Evolutionary conservation across 2,329 filamentous ascomycete genomes (phyloP), one percentile per base, ranked within the genome.

Genomic region (Aspergillus oerlinghausenensis): DNA sequence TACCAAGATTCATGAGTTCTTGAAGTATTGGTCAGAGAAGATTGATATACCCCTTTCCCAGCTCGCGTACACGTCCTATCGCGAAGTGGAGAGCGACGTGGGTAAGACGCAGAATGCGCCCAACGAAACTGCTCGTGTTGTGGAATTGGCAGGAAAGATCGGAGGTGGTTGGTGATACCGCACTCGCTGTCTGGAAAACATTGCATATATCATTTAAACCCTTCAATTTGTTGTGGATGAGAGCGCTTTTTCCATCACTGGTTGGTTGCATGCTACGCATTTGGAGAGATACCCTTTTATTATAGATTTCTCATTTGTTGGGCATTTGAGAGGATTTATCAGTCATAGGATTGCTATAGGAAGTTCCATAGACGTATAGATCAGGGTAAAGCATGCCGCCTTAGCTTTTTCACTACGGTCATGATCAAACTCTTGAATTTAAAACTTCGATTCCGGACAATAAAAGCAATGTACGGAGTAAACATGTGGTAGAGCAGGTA

Each of bases 21-120:
- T 97, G 67, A 77, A 80, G 61, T 85, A 93, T 73, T 99, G 94
- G 94, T 82, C 87, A 19, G 70, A 78, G 25, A 77, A 87, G 59
- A 92, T 90, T 55, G 84, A 84, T 53, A 85, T 96, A 62, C 81
- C 84, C 26, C 75, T 89, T 67, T 84, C 87, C 59, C 90, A 82
- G 70, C 78, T 99, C 68, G 84, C 86, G 56, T 90, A 88, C 73
- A 99, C 94, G 56, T 95, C 86, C 52, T 99, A 90, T 77, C 86
- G 94, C 60, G 88, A 92, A 74, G 93, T 99, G 23, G 87, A 97
- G 67, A 97, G 93, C 76, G 91, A 97, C 71, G 91, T 99, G 47
- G 94, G 94, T 51, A 96, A 94, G 77, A 81, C 84, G 61, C 79
- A 80, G 62, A 66, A 61, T 6, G 65, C 71, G 17, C 79, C 73